Evolutionary conservation across 2,329 filamentous ascomycete species (phyloP), one percentile per base, ranked within the genome.

Genomic region (Fonsecaea nubica): DNA sequence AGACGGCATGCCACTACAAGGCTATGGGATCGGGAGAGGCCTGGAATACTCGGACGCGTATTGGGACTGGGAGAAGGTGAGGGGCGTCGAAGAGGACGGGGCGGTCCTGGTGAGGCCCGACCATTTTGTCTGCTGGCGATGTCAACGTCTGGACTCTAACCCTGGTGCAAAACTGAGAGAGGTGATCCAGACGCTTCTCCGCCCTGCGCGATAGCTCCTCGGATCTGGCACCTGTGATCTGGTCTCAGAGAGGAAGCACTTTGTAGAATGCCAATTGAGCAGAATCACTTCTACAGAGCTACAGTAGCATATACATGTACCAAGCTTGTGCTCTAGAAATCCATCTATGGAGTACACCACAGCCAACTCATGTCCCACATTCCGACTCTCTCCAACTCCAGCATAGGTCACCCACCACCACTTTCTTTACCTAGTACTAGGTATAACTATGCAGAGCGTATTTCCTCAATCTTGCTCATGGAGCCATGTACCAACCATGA

Each of bases 41-140:
- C 83, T 85, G 66, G 86, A 89, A 63, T 89, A 81, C 67, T 83
- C 88, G 72, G 87, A 89, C 72, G 80, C 86, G 0, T 89, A 89
- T 73, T 83, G 82, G 68, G 85, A 88, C 60, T 90, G 87, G 87
- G 80, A 77, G 10, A 75, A 76, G 55, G 75, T 79, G 60, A 78
- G 85, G 5, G 85, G 83, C 42, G 81, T 89, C 1, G 80, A 82
- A 15, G 87, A 89, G 65, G 80, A 83, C 66, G 86, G 87, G 0
- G 84, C 80, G 69, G 80, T 89, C 21, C 77, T 89, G 30, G 81
- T 85, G 4, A 76, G 87, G 12, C 87, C 87, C 0, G 87, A 89
- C 77, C 76, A 83, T 12, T 86, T 86, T 67, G 82, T 89, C 2
- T 83, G 81, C 2, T 88, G 86, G 86, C 76, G 84, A 18, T 54